Base-by-base conservation (phyloP, 768 basidiomycete species). In the Pleurotus eryngii region DNA sequence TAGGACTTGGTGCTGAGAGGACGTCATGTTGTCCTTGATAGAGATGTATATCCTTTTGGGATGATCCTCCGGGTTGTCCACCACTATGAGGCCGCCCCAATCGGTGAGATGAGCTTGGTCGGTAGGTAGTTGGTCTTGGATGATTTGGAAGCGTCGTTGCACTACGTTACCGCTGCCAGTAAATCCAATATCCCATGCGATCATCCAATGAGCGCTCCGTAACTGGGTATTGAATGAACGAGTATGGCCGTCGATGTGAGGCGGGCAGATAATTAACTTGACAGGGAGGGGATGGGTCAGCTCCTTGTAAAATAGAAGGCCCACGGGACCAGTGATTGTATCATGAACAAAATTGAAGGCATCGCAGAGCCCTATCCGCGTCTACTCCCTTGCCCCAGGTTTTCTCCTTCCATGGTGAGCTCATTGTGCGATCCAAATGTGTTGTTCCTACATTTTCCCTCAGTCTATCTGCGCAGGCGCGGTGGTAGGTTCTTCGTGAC, bases 81-180 rank as follows among this genome's bases (percentile, higher is more conserved):
- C 49, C 17, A 51, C 49, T 12, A 35, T 37, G 22, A 51, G 22
- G n/a, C 22, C 49, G 35, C 49, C 49, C 49, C 49, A 51, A n/a
- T 37, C 39, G 8, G 49, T 37, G 24, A 50, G 30, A 18, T 50
- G 49, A 26, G 12, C 49, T 14, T 17, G 4, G 24, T 5, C 24
- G 24, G 24, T 17, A n/a, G 42, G 15, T 26, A 11, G 15, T 11
- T 7, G 8, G 15, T 30, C 49, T n/a, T 8, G 15, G 3, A 49
- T 27, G 8, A 49, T 15, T 3, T 51, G 27, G 17, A 51, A 30
- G 35, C 49, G 49, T 30, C 49, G 27, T n/a, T 51, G 49, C 8
- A 35, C 49, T 26, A 51, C n/a, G 14, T 51, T 26, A 2, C 49
- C 49, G 14, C 26, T 51, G 22, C 49, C 22, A 7, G 49, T 51